Conservation (phyloP, 331 rosid species). For the Acacia concinna region DNA sequence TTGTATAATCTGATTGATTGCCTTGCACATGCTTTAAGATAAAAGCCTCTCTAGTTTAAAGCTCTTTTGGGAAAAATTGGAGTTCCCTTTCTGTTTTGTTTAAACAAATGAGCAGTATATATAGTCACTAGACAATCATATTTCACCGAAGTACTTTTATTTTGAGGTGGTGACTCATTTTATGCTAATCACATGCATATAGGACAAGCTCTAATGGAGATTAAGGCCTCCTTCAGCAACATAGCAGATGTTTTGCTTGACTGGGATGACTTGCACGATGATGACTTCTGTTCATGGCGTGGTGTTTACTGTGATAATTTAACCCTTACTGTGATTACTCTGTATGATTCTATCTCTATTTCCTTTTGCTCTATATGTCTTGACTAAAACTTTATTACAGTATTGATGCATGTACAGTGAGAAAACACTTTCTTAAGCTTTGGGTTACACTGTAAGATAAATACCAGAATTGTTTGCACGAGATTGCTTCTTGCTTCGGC, state of each 20-base stretch:
- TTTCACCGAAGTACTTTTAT: background rate
- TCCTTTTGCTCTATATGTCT: too few species aligned
- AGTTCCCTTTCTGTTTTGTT: background rate
- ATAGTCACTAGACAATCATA: background rate
- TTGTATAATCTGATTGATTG: background rate
- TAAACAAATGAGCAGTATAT: background rate
- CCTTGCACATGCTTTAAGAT: background rate
- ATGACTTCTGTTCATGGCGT: constrained; percentile 70
- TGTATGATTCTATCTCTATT: constrained; percentile 40
- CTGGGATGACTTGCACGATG: constrained; percentile 56
- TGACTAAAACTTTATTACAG: background rate
- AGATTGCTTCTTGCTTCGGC: background rate
- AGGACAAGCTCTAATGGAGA: constrained; percentile 58
- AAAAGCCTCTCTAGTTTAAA: background rate
- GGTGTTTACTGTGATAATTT: constrained; percentile 64
- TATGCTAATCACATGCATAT: constrained; percentile 8
- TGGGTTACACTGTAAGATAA: background rate
- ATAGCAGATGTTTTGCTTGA: constrained; percentile 58
- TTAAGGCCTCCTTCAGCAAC: constrained; percentile 62
- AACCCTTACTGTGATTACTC: constrained; percentile 49
- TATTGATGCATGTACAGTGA: background rate
- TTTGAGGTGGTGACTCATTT: background rate
- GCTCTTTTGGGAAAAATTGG: background rate
- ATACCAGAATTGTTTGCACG: too few species aligned
- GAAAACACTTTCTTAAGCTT: background rate